phyloP scores from a whole-genome alignment of 2,329 filamentous ascomycete genomes.

The Colletotrichum melonis region DNA sequence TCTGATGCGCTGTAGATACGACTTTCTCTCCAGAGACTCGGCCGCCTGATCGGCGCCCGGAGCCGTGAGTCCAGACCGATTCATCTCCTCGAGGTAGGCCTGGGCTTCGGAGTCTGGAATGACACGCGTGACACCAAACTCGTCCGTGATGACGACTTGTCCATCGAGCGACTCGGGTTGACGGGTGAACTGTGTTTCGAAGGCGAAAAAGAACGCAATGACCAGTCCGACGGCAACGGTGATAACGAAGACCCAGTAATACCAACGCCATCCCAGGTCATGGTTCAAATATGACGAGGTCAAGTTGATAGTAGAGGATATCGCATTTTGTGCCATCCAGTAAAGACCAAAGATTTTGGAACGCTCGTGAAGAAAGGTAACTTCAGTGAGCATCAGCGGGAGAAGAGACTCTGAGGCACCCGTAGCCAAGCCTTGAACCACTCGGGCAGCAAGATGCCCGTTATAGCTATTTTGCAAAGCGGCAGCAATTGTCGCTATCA shows the following conservation, averaged over 20 bases:
- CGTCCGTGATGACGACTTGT: slow-evolving; percentile 49
- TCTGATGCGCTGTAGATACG: slow-evolving; percentile 45
- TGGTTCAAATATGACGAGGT: slow-evolving; percentile 48
- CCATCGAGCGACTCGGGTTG: slow-evolving; percentile 46
- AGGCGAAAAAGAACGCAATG: slow-evolving; percentile 49
- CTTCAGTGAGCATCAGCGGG: slow-evolving; percentile 51
- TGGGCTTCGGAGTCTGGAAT: slow-evolving; percentile 45
- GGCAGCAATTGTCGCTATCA: slow-evolving; percentile 47
- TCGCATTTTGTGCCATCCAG: slow-evolving; percentile 50
- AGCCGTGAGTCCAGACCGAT: background rate
- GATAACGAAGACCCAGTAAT: slow-evolving; percentile 53
- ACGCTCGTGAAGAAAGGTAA: slow-evolving; percentile 53
- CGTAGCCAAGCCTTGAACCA: slow-evolving; percentile 49
- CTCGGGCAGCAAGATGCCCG: slow-evolving; percentile 49
- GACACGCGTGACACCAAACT: slow-evolving; percentile 49
- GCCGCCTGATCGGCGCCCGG: background rate
- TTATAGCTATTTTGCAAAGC: slow-evolving; percentile 46
- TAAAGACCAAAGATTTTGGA: slow-evolving; percentile 49
- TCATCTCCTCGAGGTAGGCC: slow-evolving; percentile 35
- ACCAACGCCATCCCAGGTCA: slow-evolving; percentile 52
- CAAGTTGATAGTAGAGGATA: slow-evolving; percentile 47
- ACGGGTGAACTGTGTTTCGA: slow-evolving; percentile 53
- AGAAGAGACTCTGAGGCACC: slow-evolving; percentile 53
- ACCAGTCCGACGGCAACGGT: slow-evolving; percentile 48
- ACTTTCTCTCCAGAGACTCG: slow-evolving; percentile 1